Evolutionary conservation across 2,329 filamentous ascomycete species (phyloP), one percentile per base, ranked within the genome.

Genomic region (Calonectria pteridis): DNA sequence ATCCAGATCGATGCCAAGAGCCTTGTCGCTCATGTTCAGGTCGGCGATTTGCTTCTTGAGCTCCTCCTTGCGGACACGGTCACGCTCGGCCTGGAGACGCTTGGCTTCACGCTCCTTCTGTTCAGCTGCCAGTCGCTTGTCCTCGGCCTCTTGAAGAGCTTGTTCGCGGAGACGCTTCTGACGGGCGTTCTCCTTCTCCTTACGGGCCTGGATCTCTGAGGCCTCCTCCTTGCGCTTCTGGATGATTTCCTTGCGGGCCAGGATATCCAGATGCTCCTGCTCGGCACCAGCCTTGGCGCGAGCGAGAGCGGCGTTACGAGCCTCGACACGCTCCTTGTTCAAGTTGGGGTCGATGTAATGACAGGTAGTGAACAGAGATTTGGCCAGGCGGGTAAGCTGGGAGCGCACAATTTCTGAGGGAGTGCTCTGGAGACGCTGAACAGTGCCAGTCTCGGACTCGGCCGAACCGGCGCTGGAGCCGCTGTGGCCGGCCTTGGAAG

Each of bases 331-430:
- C 75, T 93, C 90, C 85, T 97, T 93, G 83, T 95, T 97, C 88
- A 97, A 96, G 40, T 91, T 91, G 5, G 96, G 94, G 81, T 99
- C 97, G 72, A 98, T 95, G 85, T 98, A 98, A 89, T 97, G 95
- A 88, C 95, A 98, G 31, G 97, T 97, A 69, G 97, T 92, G 86
- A 95, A 97, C 9, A 99, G 91, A 43, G 95, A 93, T 87, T 96
- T 98, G 69, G 96, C 94, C 71, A 99, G 90, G 69, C 97, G 95
- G 73, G 95, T 95, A 72, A 99, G 92, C 86, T 98, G 96, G 67
- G 96, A 95, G 79, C 97, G 95, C 74, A 98, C 95, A 84, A 99
- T 99, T 86, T 99, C 97, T 9, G 97, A 96, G 50, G 97, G 97
- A 2, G 97, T 99, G 89, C 95, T 98, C 88, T 99, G 97, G 62